Conservation (phyloP, 805 yeast species). For the Huiozyma naganishii region DNA sequence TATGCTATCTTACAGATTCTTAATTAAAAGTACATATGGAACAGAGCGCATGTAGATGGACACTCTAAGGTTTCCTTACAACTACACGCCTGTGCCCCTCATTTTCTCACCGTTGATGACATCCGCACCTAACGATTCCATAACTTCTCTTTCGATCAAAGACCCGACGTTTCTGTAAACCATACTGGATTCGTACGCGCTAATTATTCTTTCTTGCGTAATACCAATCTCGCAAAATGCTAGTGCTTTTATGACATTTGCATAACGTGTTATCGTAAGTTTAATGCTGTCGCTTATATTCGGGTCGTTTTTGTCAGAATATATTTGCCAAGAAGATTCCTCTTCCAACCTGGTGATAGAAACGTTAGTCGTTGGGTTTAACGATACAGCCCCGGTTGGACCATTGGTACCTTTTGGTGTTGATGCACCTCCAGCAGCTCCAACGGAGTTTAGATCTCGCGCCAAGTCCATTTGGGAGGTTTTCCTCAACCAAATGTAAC, state of each 20-base stretch:
- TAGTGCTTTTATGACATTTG: constrained; percentile 72
- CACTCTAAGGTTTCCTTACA: background rate
- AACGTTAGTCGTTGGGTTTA: constrained; percentile 33
- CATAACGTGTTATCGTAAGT: constrained; percentile 71
- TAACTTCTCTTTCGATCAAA: constrained; percentile 59
- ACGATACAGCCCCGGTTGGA: constrained; percentile 25
- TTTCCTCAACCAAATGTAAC: constrained; percentile 85
- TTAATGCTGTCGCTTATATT: constrained; percentile 50
- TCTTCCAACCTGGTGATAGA: constrained; percentile 80
- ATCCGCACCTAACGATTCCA: constrained; percentile 64
- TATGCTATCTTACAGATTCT: constrained; percentile 1
- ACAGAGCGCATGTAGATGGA: background rate
- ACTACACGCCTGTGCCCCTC: constrained; percentile 40
- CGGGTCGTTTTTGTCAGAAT: constrained; percentile 76
- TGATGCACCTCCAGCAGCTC: constrained; percentile 18
- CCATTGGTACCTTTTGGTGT: constrained; percentile 19
- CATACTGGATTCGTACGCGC: constrained; percentile 85
- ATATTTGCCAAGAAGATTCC: constrained; percentile 91
- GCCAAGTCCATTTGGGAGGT: constrained; percentile 33
- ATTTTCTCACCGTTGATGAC: constrained; percentile 61
- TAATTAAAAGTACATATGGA: too few species aligned
- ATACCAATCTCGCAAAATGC: constrained; percentile 81
- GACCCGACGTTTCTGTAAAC: constrained; percentile 62
- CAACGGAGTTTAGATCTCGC: constrained; percentile 21
- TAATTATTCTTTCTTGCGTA: constrained; percentile 64